Base-by-base conservation (phyloP, 2,329 filamentous ascomycete genomes). In the Rhynchosporium graminicola region DNA sequence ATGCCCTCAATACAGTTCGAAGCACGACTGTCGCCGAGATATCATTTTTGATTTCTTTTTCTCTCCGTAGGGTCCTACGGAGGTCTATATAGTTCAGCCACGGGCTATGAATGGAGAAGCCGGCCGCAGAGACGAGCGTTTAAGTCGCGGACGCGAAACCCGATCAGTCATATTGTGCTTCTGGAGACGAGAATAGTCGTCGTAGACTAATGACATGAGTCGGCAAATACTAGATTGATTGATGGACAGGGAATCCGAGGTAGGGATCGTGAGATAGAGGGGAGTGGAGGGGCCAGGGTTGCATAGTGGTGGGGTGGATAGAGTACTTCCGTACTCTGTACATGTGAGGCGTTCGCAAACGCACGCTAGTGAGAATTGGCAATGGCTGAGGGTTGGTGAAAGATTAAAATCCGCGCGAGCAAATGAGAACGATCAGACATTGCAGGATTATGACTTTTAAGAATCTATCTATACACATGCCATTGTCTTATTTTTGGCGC, bases 31-130 rank as follows among this genome's bases (percentile, higher is more conserved):
- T 68, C 62, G 65, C 64, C 64, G 68, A 70, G 65, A 68, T 68
- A 65, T 70, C 70, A 70, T 71, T 59, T 55, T 64, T 60, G 52
- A 56, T 59, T 29, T 43, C 26, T 36, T 40, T 10, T 63, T 55
- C 59, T 60, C 63, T 58, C 63, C 62, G 20, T 20, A 65, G 68
- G 70, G 69, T 65, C 66, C 61, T 52, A 57, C 45, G 60, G 62
- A 61, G 63, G 62, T 63, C 67, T 69, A 70, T 71, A 71, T 71
- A 70, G 60, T 66, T 63, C 61, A 66, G 67, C 60, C 65, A 65
- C 65, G 61, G 67, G 56, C 64, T 52, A 56, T 52, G 48, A 57
- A 31, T 20, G 63, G 58, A 62, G 57, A 59, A 61, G 62, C 64
- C 52, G 60, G 40, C 56, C 51, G 63, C 47, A 57, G 61, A 61